Percentiles rank a stretch among this genome's conserved stretches.
phyloP scores from a whole-genome alignment of 2,329 filamentous ascomycete species.

The Venturia aucupariae region DNA sequence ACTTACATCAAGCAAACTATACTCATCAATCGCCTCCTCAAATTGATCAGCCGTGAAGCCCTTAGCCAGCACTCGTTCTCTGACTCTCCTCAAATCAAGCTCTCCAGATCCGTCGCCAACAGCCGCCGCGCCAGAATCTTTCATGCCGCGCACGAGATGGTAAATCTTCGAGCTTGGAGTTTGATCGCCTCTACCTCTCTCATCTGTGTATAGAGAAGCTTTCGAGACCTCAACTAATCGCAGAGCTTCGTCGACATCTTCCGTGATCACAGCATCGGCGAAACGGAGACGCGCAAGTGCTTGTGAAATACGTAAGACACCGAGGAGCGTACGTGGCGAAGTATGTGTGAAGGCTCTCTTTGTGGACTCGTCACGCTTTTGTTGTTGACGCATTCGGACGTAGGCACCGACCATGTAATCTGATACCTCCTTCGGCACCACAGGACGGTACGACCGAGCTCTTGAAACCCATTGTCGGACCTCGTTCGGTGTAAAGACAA shows the following conservation, averaged over 20 bases:
- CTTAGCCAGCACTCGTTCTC: conserved; percentile 88
- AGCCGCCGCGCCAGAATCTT: conserved; percentile 70
- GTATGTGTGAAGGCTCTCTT: conserved; percentile 93
- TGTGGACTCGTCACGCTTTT: conserved; percentile 81
- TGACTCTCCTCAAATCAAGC: conserved; percentile 77
- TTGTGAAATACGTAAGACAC: conserved; percentile 85
- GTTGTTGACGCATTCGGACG: conserved; percentile 84
- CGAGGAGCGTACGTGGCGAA: conserved; percentile 85
- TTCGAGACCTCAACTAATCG: conserved; percentile 89
- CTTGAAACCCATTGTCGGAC: conserved; percentile 94
- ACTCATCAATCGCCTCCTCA: conserved; percentile 77
- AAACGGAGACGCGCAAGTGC: conserved; percentile 89
- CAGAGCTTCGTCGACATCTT: conserved; percentile 92
- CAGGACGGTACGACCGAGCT: conserved; percentile 79
- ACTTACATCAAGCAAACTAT: conserved; percentile 82
- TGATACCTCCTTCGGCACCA: conserved; percentile 73
- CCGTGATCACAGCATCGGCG: conserved; percentile 70
- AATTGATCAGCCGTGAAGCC: conserved; percentile 96
- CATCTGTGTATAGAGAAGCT: conserved; percentile 72
- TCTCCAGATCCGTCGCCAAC: conserved; percentile 71
- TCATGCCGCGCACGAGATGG: conserved; percentile 81
- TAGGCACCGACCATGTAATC: conserved; percentile 98
- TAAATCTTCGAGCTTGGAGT: conserved; percentile 88
- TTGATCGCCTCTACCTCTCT: conserved; percentile 46
- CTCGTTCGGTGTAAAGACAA: conserved; percentile 80